Conservation (phyloP, 805 yeast species). For the Lipomyces yamanashiensis region DNA sequence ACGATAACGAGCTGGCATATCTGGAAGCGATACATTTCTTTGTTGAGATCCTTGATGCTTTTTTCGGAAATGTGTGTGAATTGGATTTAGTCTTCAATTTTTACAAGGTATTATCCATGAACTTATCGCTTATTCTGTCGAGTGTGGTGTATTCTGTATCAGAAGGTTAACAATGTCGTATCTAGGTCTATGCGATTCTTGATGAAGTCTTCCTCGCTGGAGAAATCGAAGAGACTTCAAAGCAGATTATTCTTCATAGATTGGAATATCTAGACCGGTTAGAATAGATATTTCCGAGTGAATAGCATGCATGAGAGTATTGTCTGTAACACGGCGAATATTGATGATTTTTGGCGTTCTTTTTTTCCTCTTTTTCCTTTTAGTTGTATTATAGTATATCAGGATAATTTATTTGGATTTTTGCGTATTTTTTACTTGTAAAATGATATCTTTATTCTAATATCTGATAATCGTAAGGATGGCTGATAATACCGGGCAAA, state of each 20-base stretch:
- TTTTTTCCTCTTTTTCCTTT: neutral
- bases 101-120: slow-evolving; percentile 55
- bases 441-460: neutral
- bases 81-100: slow-evolving; percentile 91
- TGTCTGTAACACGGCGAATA: neutral
- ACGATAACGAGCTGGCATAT: slow-evolving; percentile 80
- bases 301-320: neutral
- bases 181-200: slow-evolving; percentile 63
- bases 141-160: no score
- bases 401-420: neutral
- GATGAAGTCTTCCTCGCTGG: slow-evolving; percentile 92
- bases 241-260: slow-evolving; percentile 65
- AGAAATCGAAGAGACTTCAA: slow-evolving; percentile 85
- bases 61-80: slow-evolving; percentile 90
- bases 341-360: neutral
- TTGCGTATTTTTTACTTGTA: neutral
- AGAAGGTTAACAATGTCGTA: no score
- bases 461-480: no score
- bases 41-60: slow-evolving; percentile 85
- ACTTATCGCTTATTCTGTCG: neutral
- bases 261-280: slow-evolving; percentile 66
- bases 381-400: neutral
- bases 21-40: slow-evolving; percentile 84
- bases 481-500: neutral
- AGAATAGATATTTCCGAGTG: slow-evolving; percentile 49